Evolutionary conservation across 2,329 filamentous ascomycete species (phyloP).

Genomic region (Cordyceps fumosorosea): DNA sequence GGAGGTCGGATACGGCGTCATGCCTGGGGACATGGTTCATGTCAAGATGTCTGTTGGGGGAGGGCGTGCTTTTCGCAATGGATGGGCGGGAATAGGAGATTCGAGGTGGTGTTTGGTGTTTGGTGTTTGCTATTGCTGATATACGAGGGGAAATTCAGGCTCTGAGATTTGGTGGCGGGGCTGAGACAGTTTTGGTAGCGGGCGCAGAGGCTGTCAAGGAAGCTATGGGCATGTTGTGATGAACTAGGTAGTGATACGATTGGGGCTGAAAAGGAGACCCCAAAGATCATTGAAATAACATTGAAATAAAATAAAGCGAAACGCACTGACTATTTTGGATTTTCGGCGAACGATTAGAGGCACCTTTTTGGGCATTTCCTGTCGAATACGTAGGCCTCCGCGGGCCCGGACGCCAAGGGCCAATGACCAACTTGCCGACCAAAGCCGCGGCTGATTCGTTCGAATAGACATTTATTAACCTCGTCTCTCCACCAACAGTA

Average conservation of each 20-base stretch:
- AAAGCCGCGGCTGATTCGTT: neutral
- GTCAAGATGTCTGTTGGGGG: neutral
- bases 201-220: no score
- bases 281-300: no score
- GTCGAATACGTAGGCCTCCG: neutral
- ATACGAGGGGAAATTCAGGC: neutral
- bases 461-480: neutral
- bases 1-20: constrained; percentile 1
- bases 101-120: neutral
- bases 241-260: no score
- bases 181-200: neutral
- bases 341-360: no score
- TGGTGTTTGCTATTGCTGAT: no score
- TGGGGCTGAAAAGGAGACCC: no score
- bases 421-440: neutral
- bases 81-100: neutral
- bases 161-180: neutral
- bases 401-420: neutral
- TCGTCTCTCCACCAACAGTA: neutral
- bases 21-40: constrained; percentile 3
- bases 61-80: no score
- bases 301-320: no score
- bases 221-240: no score
- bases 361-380: no score
- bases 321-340: no score